phyloP scores from a whole-genome alignment of 495 filamentous ascomycete species.

The Xylaria longipes region DNA sequence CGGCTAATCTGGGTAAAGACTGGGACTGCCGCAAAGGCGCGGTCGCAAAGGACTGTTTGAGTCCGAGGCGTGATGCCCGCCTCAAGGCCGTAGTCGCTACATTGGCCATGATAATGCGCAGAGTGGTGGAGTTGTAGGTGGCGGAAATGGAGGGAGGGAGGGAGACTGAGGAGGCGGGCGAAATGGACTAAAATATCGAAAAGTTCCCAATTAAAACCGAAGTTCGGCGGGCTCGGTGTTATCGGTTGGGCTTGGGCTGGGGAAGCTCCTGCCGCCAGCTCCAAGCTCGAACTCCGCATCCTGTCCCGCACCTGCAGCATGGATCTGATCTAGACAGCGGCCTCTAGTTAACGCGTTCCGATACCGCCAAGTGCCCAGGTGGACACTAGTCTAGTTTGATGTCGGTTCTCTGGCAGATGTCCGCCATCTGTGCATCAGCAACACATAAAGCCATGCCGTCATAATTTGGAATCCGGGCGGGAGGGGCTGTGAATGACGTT shows the following conservation, averaged over 20 bases:
- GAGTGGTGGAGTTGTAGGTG: slow-evolving; percentile 28
- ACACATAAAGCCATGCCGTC: slow-evolving; percentile 23
- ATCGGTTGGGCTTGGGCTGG: neutral
- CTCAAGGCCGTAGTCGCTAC: slow-evolving; percentile 74
- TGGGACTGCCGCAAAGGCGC: slow-evolving; percentile 53
- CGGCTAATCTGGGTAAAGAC: slow-evolving; percentile 52
- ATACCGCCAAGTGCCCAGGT: too few species aligned
- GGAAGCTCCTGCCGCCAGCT: neutral
- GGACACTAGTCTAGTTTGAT: too few species aligned
- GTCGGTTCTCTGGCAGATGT: neutral
- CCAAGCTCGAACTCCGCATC: neutral
- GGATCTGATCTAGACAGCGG: neutral
- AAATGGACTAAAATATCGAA: slow-evolving; percentile 17
- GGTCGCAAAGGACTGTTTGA: slow-evolving; percentile 58
- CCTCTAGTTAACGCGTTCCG: slow-evolving; percentile 15
- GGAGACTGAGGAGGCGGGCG: slow-evolving; percentile 28
- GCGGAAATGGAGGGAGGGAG: slow-evolving; percentile 11
- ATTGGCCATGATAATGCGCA: slow-evolving; percentile 66
- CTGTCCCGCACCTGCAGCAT: neutral
- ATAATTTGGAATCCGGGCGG: slow-evolving; percentile 27
- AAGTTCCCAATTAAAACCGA: slow-evolving; percentile 20
- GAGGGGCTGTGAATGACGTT: slow-evolving; percentile 26
- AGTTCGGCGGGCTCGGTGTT: slow-evolving; percentile 22
- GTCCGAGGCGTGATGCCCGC: slow-evolving; percentile 76
- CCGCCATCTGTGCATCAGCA: neutral